A percentile compares a stretch with the other conserved stretches of the same genome.
These are phyloP conservation scores for Rhazya stricta DNA, from an alignment of 257 asterid genomes.

Conservation along the genomic window DNA sequence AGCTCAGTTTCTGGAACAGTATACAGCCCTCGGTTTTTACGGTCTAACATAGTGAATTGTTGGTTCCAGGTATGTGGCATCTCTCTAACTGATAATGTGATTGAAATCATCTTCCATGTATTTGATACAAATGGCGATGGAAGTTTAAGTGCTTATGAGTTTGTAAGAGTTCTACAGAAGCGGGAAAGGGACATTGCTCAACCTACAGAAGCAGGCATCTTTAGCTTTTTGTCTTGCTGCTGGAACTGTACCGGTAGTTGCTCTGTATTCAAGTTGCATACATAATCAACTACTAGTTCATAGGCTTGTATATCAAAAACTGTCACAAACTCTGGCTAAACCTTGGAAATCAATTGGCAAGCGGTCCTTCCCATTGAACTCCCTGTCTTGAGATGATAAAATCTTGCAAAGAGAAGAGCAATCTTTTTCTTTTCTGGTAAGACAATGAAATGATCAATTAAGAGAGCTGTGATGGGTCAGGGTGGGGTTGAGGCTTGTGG, in stretches of 20 bases:
- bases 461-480: too few species aligned
- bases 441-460: too few species aligned
- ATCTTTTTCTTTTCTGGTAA: too few species aligned
- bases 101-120: conserved; percentile 63
- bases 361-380: background rate
- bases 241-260: conserved; percentile 41
- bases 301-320: background rate
- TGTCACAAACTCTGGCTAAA: background rate
- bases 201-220: conserved; percentile 73
- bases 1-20: background rate
- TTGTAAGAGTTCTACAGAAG: conserved; percentile 65
- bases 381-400: background rate
- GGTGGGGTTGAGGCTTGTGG: too few species aligned
- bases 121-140: conserved; percentile 72
- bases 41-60: conserved; percentile 7
- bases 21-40: too few species aligned
- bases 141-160: conserved; percentile 61
- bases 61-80: conserved; percentile 63
- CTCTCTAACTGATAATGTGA: conserved; percentile 53
- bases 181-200: conserved; percentile 66
- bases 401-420: background rate
- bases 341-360: background rate
- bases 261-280: conserved; percentile 33
- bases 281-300: conserved; percentile 20
- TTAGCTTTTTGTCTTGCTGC: conserved; percentile 58